phyloP scores from a whole-genome alignment of 768 basidiomycete genomes.

The Myochromella boudieri region DNA sequence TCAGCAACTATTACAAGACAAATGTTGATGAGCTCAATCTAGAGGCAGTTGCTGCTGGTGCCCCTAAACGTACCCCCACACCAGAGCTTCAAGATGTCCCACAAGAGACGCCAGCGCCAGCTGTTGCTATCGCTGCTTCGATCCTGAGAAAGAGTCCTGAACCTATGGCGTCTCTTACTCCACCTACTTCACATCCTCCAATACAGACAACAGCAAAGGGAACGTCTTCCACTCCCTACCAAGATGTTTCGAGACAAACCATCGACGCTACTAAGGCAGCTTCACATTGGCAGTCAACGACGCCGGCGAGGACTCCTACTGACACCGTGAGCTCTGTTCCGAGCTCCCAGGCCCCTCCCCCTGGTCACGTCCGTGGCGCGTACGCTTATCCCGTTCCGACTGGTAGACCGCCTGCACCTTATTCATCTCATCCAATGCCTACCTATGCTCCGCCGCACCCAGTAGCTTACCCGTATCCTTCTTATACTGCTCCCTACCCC shows the following conservation, averaged over 20 bases:
- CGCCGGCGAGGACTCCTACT: background rate
- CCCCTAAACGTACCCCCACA: constrained; percentile 41
- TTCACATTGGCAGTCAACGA: constrained; percentile 4
- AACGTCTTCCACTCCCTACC: background rate
- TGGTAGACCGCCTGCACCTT: constrained; percentile 9
- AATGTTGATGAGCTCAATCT: constrained; percentile 42
- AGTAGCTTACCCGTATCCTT: constrained; percentile 16
- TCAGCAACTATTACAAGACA: constrained; percentile 49
- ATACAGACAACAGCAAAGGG: background rate
- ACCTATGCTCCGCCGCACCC: constrained; percentile 6
- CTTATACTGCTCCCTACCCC: constrained; percentile 17
- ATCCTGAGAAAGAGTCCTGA: constrained; percentile 13
- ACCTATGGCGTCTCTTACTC: constrained; percentile 21
- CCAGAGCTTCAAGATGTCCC: constrained; percentile 23
- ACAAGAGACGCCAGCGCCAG: constrained; percentile 24
- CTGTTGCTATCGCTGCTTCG: constrained; percentile 20
- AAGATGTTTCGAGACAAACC: background rate
- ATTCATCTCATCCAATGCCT: constrained; percentile 11
- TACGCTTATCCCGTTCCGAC: constrained; percentile 9
- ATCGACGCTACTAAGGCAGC: constrained; percentile 1
- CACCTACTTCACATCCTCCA: constrained; percentile 5
- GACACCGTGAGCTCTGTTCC: background rate
- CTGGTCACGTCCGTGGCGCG: constrained; percentile 11
- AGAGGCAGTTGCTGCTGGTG: constrained; percentile 36
- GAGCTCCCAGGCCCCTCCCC: constrained; percentile 5